These are phyloP conservation scores for Cytospora schulzeri DNA, from an alignment of 2,329 filamentous ascomycete species.

Conservation along the genomic window DNA sequence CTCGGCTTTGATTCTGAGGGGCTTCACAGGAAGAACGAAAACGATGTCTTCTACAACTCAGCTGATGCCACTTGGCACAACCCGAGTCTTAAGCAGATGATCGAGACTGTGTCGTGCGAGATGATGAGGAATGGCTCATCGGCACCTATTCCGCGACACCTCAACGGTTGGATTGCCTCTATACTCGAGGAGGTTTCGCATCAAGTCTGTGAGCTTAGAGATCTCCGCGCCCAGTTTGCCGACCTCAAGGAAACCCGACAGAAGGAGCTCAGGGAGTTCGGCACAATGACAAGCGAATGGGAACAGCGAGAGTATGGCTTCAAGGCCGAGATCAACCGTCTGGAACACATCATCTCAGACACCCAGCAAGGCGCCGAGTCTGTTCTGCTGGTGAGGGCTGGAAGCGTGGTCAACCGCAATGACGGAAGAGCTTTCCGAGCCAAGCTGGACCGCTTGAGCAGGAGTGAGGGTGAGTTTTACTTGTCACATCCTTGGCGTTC, in stretches of 20 bases:
- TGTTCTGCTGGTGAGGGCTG: slow-evolving; percentile 22
- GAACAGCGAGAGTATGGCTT: slow-evolving; percentile 17
- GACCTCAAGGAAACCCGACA: slow-evolving; percentile 9
- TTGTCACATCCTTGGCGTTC: too few relatives aligned
- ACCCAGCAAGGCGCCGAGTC: slow-evolving; percentile 20
- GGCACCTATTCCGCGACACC: slow-evolving; percentile 27
- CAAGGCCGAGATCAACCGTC: slow-evolving; percentile 27
- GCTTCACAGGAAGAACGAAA: not conserved
- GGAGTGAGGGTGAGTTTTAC: slow-evolving; percentile 15
- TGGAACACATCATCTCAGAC: slow-evolving; percentile 26
- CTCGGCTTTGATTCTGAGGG: not conserved
- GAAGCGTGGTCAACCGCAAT: slow-evolving; percentile 21
- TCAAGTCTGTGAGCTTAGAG: slow-evolving; percentile 2
- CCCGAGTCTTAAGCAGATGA: slow-evolving; percentile 27
- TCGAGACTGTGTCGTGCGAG: slow-evolving; percentile 25
- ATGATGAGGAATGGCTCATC: slow-evolving; percentile 24
- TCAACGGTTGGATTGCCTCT: slow-evolving; percentile 24
- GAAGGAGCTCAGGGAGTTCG: slow-evolving; percentile 20
- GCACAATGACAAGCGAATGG: slow-evolving; percentile 20
- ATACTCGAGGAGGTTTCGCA: slow-evolving; percentile 26
- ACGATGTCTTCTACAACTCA: slow-evolving; percentile 5
- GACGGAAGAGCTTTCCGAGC: slow-evolving; percentile 14
- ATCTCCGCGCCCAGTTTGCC: not conserved
- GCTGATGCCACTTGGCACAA: slow-evolving; percentile 24
- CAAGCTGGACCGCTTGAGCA: slow-evolving; percentile 21